Base-by-base conservation (phyloP, 225 moss, liverwort and hornwort genomes). In the Polytrichum commune region DNA sequence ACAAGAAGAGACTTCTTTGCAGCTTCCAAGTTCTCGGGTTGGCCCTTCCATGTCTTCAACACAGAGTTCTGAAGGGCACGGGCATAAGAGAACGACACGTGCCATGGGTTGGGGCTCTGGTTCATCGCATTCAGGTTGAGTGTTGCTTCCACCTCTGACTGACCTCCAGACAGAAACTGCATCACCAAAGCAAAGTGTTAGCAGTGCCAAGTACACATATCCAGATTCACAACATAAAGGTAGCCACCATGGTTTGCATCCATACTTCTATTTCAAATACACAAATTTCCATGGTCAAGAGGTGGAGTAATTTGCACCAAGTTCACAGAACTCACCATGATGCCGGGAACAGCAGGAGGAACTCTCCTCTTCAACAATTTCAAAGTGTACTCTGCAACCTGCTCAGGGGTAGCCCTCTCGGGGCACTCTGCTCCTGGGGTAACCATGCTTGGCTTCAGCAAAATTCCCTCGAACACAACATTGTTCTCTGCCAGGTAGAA, bases 401-500 rank as follows among this genome's bases (percentile, higher is more conserved):
- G 76, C 77, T 88, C 88, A 69, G 88, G 88, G 63, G 88, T 82
- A 38, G 88, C 84, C 78, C 77, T 82, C 10, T 81, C 85, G 5
- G 82, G 77, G 70, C 84, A 82, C 67, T 82, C 84, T 6, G 88
- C 88, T 72, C 88, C 88, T 32, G 88, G 88, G 16, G 88, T 88
- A 35, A 88, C 88, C 88, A 88, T 88, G 73, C 88, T 88, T 5
- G 88, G 88, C 77, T 88, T 88, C 88, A 88, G 68, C 67, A 88
- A 69, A 55, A 82, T 88, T 20, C 88, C 88, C 69, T 88, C 88
- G 26, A 85, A 82, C 55, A 84, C 27, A 0, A 88, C 85, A 55
- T 88, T 82, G 80, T 88, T 88, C 79, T 82, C 84, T 16, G 88
- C 88, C 76, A 88, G 77, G 64, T 74, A 84, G 64, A 77, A 75